Base-by-base conservation (phyloP, 805 yeast species). In the Jamesozyma spencerorum region DNA sequence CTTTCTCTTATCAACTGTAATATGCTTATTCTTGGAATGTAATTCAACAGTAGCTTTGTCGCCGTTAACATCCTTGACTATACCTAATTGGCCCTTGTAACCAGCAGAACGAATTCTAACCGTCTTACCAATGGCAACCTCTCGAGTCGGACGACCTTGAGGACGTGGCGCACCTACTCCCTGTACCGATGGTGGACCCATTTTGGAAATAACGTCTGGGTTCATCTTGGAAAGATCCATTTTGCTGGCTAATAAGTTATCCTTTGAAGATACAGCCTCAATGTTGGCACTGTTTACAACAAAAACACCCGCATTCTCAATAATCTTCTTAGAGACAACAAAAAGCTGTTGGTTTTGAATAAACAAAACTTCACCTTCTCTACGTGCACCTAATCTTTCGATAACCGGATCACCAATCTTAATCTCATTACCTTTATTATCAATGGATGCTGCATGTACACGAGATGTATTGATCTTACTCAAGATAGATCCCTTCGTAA, bases 51-150 rank as follows among this genome's bases (percentile, higher is more conserved):
- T 75, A 1, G 97, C 97, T 50, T 74, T 75, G 12, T 82, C 82
- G 47, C 94, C 98, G 53, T 86, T 92, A 8, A 95, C 86, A 58
- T 92, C 97, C 50, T 84, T 82, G 33, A 92, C 85, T 48, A 85
- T 83, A 59, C 98, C 98, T 66, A 81, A 79, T 50, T 86, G 77
- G 35, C 98, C 97, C 65, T 92, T 92, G 62, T 90, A 86, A 36
- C 77, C 78, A 24, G 94, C 92, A n/a, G 96, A 86, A 55, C 83
- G 79, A 37, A 92, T 83, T 48, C 86, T 77, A 18, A 92, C 96
- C 43, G 82, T 81, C 56, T 85, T 86, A 50, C 85, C 83, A 29
- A 92, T 56, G 22, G 94, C 77, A 36, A 75, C 75, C 60, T 86
- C 95, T 49, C 95, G 77, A 7, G 95, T 95, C 40, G 79, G 76